Evolutionary conservation across 192 early-diverging fungal species (phyloP).

Genomic region (Bifiguratus adelaidae): DNA sequence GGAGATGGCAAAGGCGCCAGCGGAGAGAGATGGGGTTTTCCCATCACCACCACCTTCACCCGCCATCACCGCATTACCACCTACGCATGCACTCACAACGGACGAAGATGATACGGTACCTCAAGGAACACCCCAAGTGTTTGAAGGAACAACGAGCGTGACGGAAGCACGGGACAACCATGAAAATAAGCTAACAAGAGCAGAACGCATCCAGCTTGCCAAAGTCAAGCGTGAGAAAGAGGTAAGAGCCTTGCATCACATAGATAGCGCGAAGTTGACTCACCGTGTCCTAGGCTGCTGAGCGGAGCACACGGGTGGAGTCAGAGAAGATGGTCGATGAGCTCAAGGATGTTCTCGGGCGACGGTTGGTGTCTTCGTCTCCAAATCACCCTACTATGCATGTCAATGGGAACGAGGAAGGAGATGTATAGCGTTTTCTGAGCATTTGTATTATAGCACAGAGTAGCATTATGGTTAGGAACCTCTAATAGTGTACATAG

Average conservation of each 20-base stretch:
- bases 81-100: not conserved
- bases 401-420: too few species aligned
- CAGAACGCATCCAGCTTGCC: conserved; percentile 34
- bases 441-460: too few species aligned
- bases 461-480: too few species aligned
- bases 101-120: not conserved
- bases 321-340: conserved; percentile 43
- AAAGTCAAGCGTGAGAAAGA: conserved; percentile 30
- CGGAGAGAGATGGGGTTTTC: too few species aligned
- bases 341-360: conserved; percentile 38
- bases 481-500: too few species aligned
- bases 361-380: too few species aligned
- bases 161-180: not conserved
- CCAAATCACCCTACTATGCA: too few species aligned
- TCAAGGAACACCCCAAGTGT: conserved; percentile 21
- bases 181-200: conserved; percentile 24
- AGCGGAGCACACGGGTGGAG: conserved; percentile 12
- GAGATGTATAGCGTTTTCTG: too few species aligned
- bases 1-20: too few species aligned
- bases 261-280: too few species aligned
- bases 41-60: not conserved
- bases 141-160: conserved; percentile 26
- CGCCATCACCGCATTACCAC: not conserved
- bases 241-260: conserved; percentile 7
- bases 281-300: conserved; percentile 8